These are phyloP conservation scores for Actinidia polygama DNA, from an alignment of 179 eudicot genomes.

Conservation along the genomic window DNA sequence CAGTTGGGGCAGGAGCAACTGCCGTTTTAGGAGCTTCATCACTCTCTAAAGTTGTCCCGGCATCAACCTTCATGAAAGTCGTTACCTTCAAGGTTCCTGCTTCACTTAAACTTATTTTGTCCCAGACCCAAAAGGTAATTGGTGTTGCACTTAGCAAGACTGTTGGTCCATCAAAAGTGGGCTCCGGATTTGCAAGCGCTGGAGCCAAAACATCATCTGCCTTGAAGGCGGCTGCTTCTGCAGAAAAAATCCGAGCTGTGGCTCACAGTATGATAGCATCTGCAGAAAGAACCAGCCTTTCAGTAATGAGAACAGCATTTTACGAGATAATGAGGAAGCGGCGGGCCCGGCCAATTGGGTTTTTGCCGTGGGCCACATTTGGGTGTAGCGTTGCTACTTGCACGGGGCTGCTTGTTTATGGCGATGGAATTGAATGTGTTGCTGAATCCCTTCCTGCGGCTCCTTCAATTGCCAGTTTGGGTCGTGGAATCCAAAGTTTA, in stretches of 20 bases:
- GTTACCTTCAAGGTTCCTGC: slow-evolving; percentile 69
- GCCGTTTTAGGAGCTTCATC: slow-evolving; percentile 88
- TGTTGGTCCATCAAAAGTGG: slow-evolving; percentile 69
- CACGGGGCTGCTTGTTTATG: slow-evolving; percentile 64
- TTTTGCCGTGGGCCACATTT: slow-evolving; percentile 84
- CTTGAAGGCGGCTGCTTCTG: slow-evolving; percentile 72
- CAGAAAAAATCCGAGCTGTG: slow-evolving; percentile 75
- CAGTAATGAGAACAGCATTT: slow-evolving; percentile 85
- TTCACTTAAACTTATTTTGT: slow-evolving; percentile 60
- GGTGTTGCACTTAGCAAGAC: slow-evolving; percentile 57
- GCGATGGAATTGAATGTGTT: slow-evolving; percentile 93
- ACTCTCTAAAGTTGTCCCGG: slow-evolving; percentile 73
- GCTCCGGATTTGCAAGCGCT: slow-evolving; percentile 59
- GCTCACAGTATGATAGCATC: slow-evolving; percentile 85
- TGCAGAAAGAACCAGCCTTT: slow-evolving; percentile 84
- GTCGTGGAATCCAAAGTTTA: slow-evolving; percentile 85
- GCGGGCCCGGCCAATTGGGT: slow-evolving; percentile 56
- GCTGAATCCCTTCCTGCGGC: slow-evolving; percentile 91
- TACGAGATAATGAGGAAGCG: slow-evolving; percentile 96
- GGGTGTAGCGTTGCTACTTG: slow-evolving; percentile 87
- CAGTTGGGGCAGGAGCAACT: slow-evolving; percentile 94
- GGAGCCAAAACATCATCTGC: slow-evolving; percentile 62
- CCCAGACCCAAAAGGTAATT: slow-evolving; percentile 67
- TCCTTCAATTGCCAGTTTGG: slow-evolving; percentile 87
- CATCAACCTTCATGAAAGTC: slow-evolving; percentile 65